Base-by-base conservation (phyloP, 2,329 filamentous ascomycete species). In the Penicillium sp. region DNA sequence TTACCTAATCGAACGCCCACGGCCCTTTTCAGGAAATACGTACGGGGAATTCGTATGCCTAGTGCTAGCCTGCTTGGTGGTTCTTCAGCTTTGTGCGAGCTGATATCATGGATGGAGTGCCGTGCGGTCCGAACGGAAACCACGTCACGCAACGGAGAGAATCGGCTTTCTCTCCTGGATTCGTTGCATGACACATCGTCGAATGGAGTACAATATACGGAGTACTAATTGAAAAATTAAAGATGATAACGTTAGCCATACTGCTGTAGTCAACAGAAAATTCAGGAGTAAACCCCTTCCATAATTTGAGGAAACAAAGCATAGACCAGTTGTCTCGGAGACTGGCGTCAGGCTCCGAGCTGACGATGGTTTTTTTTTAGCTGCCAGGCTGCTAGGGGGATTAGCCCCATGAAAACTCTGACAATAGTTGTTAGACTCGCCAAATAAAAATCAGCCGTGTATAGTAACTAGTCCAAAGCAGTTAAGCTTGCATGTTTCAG, bases 41-140 rank as follows among this genome's bases (percentile, higher is more conserved):
- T n/a, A n/a, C 43, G 43, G 15, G 14, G 15, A n/a, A 22, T 25
- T 43, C 41, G 41, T 43, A 15, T 43, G 41, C 41, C 41, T 25
- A 43, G 12, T 25, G 2, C 15, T 10, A 22, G 41, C 6, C 28
- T 4, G 22, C 22, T 22, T 3, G 22, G 22, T 22, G 22, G 22
- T 22, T 22, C 22, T 22, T 22, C 22, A 22, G 22, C 22, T 22
- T 31, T 42, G 53, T 58, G 45, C 57, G 57, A 51, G 59, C 38
- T 38, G 50, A 4, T 34, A 11, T 20, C 20, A 20, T 20, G 20
- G 20, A 20, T 43, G 31, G 25, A 57, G 42, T 60, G 59, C 62
- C 59, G 62, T 63, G 53, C 63, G 66, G 66, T 59, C 66, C 64
- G 66, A 63, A 61, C 55, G 64, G 61, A 49, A 57, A 63, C 60